These are phyloP conservation scores for Lecanicillium sp. DNA, from an alignment of 2,329 filamentous ascomycete species.

Conservation along the genomic window DNA sequence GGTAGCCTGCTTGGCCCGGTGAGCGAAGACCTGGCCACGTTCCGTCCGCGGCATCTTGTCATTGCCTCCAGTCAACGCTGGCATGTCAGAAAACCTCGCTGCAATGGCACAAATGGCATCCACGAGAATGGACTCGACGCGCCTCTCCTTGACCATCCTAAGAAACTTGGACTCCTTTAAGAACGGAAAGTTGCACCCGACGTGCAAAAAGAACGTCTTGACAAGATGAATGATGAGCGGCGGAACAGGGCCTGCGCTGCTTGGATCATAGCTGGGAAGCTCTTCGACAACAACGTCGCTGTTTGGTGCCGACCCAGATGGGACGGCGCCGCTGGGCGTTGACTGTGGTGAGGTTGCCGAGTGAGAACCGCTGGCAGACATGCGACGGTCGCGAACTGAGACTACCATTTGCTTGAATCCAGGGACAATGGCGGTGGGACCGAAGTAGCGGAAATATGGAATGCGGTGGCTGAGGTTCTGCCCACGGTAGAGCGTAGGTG, in stretches of 20 bases:
- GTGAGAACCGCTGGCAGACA: conserved; percentile 49
- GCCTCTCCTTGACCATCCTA: conserved; percentile 69
- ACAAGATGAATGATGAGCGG: conserved; percentile 69
- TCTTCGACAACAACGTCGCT: conserved; percentile 40
- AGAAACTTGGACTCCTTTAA: conserved; percentile 65
- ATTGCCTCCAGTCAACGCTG: conserved; percentile 37
- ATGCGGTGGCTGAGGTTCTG: conserved; percentile 53
- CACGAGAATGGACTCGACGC: conserved; percentile 74
- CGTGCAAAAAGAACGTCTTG: conserved; percentile 71
- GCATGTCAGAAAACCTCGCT: conserved; percentile 66
- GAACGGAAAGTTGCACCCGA: conserved; percentile 84
- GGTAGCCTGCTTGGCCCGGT: conserved; percentile 73
- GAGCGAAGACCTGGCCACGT: conserved; percentile 69
- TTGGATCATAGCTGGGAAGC: conserved; percentile 68
- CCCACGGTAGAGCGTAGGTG: conserved; percentile 36
- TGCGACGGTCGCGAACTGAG: conserved; percentile 58
- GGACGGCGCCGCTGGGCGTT: conserved; percentile 21
- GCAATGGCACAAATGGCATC: conserved; percentile 78
- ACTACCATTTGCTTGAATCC: conserved; percentile 92
- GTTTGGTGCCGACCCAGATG: conserved; percentile 33
- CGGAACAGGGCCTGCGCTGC: conserved; percentile 61
- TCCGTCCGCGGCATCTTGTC: conserved; percentile 50
- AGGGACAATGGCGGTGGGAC: conserved; percentile 82
- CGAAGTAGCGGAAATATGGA: conserved; percentile 86
- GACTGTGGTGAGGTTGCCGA: conserved; percentile 44